Conservation (phyloP, 2,329 filamentous ascomycete species). For the Penicillium aurantiogriseum region DNA sequence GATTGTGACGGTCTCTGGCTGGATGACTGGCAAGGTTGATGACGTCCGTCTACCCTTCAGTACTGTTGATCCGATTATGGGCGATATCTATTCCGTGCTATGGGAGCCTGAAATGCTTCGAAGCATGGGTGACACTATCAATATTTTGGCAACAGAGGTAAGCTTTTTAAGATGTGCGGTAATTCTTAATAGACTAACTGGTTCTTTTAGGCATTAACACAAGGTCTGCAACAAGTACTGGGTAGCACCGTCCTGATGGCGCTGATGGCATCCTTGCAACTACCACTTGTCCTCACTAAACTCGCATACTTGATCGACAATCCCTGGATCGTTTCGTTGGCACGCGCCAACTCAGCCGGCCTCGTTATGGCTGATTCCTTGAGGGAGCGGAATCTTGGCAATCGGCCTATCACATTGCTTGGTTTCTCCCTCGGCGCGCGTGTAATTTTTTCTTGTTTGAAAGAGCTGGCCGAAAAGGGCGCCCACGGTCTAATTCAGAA, state of each 20-base stretch:
- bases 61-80: conserved; percentile 96
- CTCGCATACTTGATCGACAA: conserved; percentile 96
- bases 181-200: conserved; percentile 25
- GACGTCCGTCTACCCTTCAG: conserved; percentile 94
- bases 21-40: conserved; percentile 98
- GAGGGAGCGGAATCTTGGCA: conserved; percentile 85
- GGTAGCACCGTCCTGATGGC: conserved; percentile 84
- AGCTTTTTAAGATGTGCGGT: conserved; percentile 24
- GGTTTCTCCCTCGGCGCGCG: conserved; percentile 91
- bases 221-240: conserved; percentile 92
- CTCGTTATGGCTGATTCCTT: conserved; percentile 92
- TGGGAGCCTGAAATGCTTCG: conserved; percentile 99
- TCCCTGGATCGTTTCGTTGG: conserved; percentile 94
- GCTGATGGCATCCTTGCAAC: conserved; percentile 86
- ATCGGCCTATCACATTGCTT: conserved; percentile 85
- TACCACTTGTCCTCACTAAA: conserved; percentile 91
- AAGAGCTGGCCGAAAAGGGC: conserved; percentile 79
- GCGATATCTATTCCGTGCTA: conserved; percentile 91
- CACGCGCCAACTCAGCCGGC: conserved; percentile 82
- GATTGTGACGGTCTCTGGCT: conserved; percentile 91
- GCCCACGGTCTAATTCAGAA: conserved; percentile 89
- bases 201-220: conserved; percentile 72
- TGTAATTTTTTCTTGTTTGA: conserved; percentile 88
- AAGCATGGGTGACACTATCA: conserved; percentile 98
- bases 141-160: conserved; percentile 95